These are phyloP conservation scores for Asterophora parasitica DNA, from an alignment of 768 basidiomycete species.

Conservation along the genomic window DNA sequence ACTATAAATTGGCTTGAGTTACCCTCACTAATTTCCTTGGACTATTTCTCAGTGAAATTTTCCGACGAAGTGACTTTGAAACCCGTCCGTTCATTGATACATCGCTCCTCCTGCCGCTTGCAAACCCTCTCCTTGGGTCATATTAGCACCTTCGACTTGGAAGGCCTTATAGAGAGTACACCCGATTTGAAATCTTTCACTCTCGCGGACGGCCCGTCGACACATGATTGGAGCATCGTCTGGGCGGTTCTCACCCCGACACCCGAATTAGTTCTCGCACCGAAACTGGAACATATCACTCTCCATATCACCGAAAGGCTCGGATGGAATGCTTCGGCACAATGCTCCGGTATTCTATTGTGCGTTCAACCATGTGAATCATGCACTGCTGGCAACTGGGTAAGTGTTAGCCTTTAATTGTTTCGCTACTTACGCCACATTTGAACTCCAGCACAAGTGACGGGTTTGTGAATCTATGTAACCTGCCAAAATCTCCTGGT, in stretches of 20 bases:
- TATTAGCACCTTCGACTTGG: neutral
- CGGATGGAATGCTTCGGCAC: too few relatives aligned
- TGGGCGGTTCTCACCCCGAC: too few relatives aligned
- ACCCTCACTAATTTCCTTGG: neutral
- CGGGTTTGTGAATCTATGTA: constrained; percentile 72
- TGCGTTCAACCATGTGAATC: constrained; percentile 66
- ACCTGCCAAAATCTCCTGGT: constrained; percentile 43
- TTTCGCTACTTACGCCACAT: constrained; percentile 9
- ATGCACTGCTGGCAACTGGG: constrained; percentile 69
- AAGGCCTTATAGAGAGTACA: neutral
- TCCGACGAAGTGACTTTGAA: too few relatives aligned
- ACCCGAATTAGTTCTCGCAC: too few relatives aligned
- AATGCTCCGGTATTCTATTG: constrained; percentile 84
- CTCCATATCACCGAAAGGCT: too few relatives aligned
- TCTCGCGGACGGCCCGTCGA: too few relatives aligned
- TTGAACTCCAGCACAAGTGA: constrained; percentile 61
- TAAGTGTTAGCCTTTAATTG: constrained; percentile 28
- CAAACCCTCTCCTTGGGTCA: neutral
- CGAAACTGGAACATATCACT: too few relatives aligned
- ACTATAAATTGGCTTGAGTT: neutral
- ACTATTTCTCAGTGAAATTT: too few relatives aligned
- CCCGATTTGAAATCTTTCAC: neutral
- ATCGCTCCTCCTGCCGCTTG: neutral
- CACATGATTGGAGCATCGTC: too few relatives aligned
- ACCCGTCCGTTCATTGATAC: neutral